Evolutionary conservation across 257 asterid genomes (phyloP), one percentile per base, ranked within the genome.

Genomic region (Misopates orontium): DNA sequence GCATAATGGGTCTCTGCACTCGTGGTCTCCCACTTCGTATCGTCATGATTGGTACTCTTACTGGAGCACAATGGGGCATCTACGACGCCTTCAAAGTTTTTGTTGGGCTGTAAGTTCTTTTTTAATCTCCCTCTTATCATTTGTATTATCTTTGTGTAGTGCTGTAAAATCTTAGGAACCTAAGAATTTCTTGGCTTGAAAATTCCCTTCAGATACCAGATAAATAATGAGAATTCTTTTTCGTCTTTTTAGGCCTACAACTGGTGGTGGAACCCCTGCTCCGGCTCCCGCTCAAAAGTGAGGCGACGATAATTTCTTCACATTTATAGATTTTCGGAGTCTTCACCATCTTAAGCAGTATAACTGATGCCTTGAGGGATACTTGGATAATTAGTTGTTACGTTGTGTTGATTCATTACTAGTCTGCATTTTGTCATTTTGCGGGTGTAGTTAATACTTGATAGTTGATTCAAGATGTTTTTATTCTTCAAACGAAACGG

Each of bases 21-120:
- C 84, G 89, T 22, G 93, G 93, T 6, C 93, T 90, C 74, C 97
- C 97, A 59, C 84, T 87, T 28, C 95, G 95, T 71, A 81, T 85
- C 17, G 44, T 83, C 77, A 85, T 85, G 89, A 51, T 85, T 4
- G 89, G 93, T 15, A 82, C 95, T 17, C 90, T 90, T 41, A 90
- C 97, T 0, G 97, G 90, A 69, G 82, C 82, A 39, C 95, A 90
- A 71, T 90, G 97, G 97, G 88, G 81, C 56, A 87, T 90, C 63
- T 87, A 87, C 31, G 95, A 87, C 55, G 76, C 95, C 6, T 87
- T 72, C 79, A 85, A 90, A 76, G 97, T 90, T 72, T 80, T 66
- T 9, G 75, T 83, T 50, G 95, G 95, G 45, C 77, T 85, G 94
- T 89, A 75, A 82, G 95, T 79, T 75, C 50, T 24, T 15, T 23